Conservation (phyloP, 2,329 filamentous ascomycete genomes). For the Calonectria honghensis region DNA sequence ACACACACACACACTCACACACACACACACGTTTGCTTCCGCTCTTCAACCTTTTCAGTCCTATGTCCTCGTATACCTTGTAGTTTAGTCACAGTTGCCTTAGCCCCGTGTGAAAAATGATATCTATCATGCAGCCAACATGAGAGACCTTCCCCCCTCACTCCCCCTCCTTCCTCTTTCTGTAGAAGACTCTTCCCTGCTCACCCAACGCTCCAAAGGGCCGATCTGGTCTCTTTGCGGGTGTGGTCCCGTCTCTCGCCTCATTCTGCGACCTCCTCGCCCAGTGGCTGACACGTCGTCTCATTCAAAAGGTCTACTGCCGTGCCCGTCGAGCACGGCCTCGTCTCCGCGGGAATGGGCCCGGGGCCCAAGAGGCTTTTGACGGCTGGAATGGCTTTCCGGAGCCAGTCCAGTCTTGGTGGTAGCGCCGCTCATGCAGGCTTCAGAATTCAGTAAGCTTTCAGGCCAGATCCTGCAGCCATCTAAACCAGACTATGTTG, state of each 20-base stretch:
- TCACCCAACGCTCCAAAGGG: conserved; percentile 43
- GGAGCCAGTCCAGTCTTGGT: conserved; percentile 39
- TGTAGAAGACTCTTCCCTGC: conserved; percentile 15
- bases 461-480: conserved; percentile 48
- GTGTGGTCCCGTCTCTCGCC: conserved; percentile 42
- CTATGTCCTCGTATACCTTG: conserved; percentile 6
- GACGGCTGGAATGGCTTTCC: conserved; percentile 38
- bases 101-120: conserved; percentile 48
- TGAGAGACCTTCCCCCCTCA: conserved; percentile 7
- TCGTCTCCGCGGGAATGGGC: conserved; percentile 39
- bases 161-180: conserved; percentile 18
- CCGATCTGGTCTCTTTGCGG: conserved; percentile 38
- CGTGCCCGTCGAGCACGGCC: conserved; percentile 34
- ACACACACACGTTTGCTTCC: neutral
- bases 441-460: conserved; percentile 51
- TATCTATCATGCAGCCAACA: conserved; percentile 46
- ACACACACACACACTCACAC: neutral
- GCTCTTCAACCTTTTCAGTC: neutral
- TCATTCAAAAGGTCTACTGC: conserved; percentile 39
- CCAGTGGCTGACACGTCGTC: conserved; percentile 46
- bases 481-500: conserved; percentile 46
- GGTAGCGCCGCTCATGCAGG: conserved; percentile 58
- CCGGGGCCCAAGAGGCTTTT: conserved; percentile 42
- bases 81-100: conserved; percentile 33
- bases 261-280: conserved; percentile 45